Base-by-base conservation (phyloP, 192 early-diverging fungal genomes). In the Entophlyctis luteolus region DNA sequence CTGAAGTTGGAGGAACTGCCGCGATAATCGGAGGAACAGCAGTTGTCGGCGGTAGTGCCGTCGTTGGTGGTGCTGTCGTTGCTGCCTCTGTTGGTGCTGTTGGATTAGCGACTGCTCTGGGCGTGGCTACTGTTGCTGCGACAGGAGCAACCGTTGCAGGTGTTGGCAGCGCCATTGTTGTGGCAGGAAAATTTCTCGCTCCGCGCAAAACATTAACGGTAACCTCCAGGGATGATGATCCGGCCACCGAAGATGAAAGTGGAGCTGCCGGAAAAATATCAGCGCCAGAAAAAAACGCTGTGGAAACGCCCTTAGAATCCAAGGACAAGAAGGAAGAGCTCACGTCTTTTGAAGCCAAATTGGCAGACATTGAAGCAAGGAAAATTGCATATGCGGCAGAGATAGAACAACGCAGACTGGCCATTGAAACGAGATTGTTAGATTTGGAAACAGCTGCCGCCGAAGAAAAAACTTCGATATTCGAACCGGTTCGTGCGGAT, bases 121-220 rank as follows among this genome's bases (percentile, higher is more conserved):
- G 23, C 31, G 58, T 49, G 2, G 68, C 68, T 3, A 63, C 55
- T 14, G 66, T n/a, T 45, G 57, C 48, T 49, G 68, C 29, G 29
- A 6, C 58, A 4, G 32, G 18, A 28, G 55, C 49, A 12, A 50
- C 38, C 29, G 23, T 62, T 28, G 67, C 22, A 2, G 46, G 27
- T 28, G 60, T 59, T 8, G 57, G 57, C 8, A 31, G 25, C 34
- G 55, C 55, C 8, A 25, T 52, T 52, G 50, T 25, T 52, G 25
- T 25, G 6, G 50, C 50, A n/a, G 50, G 50, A 12, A 42, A 42
- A 42, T 42, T 42, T 42, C n/a, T 42, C 8, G n/a, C 39, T 42
- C 39, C 39, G n/a, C 8, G n/a, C 10, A 42, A 42, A n/a, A 42
- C 39, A 12, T 42, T 42, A n/a, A 42, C 39, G 8, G n/a, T 42